Conservation (phyloP, 768 basidiomycete genomes). For the Mycena floridula region DNA sequence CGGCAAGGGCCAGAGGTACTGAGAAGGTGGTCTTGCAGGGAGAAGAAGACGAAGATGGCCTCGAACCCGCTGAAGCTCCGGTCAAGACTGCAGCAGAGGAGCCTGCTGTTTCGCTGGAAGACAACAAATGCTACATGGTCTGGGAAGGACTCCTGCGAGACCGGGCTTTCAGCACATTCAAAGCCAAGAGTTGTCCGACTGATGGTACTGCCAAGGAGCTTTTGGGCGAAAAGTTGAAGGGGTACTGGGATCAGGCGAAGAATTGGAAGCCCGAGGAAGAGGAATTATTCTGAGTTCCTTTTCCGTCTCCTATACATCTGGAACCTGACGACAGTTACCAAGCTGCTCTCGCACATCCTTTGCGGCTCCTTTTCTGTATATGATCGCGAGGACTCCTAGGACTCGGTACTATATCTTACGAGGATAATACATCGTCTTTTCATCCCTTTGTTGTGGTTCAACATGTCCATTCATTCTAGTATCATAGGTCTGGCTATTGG, state of each 20-base stretch:
- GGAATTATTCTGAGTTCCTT: constrained; percentile 42
- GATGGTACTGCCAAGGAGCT: constrained; percentile 83
- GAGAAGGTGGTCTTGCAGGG: constrained; percentile 67
- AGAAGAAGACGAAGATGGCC: constrained; percentile 36
- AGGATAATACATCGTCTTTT: too few relatives aligned
- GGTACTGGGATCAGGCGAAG: constrained; percentile 95
- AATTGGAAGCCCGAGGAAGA: constrained; percentile 83
- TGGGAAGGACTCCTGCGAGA: constrained; percentile 93
- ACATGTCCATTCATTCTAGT: too few relatives aligned
- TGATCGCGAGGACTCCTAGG: too few relatives aligned
- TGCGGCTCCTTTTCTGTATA: too few relatives aligned
- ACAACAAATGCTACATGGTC: constrained; percentile 85
- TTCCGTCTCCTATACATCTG: neutral
- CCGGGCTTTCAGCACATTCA: constrained; percentile 73
- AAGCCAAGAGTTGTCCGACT: constrained; percentile 74
- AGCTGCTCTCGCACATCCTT: too few relatives aligned
- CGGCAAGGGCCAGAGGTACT: constrained; percentile 69
- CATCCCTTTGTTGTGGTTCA: too few relatives aligned
- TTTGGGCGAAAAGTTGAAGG: constrained; percentile 77
- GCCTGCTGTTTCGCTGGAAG: constrained; percentile 52
- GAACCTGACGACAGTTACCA: too few relatives aligned
- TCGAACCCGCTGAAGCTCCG: constrained; percentile 9
- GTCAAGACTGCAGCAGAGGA: constrained; percentile 21
- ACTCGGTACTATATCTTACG: too few relatives aligned
- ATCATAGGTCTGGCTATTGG: too few relatives aligned